Conservation (phyloP, 2,329 filamentous ascomycete species). For the Dactylonectria estremocensis region DNA sequence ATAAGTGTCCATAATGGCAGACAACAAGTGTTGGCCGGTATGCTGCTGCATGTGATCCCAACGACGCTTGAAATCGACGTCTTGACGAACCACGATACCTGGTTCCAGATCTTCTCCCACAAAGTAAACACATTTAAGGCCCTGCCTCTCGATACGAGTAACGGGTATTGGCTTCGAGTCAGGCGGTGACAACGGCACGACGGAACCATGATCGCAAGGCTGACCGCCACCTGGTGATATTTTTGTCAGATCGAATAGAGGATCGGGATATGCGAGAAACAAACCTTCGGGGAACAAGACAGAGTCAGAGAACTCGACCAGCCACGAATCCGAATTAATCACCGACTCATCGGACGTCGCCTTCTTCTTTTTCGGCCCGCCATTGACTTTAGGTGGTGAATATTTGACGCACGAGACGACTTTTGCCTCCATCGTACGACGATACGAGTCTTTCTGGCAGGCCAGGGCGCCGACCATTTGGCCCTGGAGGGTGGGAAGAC, state of each 20-base stretch:
- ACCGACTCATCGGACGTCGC: neutral
- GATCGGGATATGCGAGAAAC: no score
- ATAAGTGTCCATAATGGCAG: constrained; percentile 48
- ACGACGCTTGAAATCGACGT: constrained; percentile 49
- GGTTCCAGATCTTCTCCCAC: constrained; percentile 37
- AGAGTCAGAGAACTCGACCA: constrained; percentile 51
- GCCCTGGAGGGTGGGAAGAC: neutral
- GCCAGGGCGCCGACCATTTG: constrained; percentile 46
- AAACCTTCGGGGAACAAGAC: constrained; percentile 51
- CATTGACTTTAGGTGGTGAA: constrained; percentile 29
- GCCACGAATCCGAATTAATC: constrained; percentile 42
- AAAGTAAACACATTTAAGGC: constrained; percentile 46
- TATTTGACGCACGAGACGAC: constrained; percentile 49
- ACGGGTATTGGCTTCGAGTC: constrained; percentile 38
- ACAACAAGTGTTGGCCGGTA: constrained; percentile 52
- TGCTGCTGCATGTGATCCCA: constrained; percentile 56
- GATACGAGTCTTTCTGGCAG: constrained; percentile 50
- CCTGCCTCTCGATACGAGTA: constrained; percentile 47
- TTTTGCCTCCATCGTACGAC: constrained; percentile 42
- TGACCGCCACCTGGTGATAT: constrained; percentile 48
- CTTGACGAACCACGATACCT: constrained; percentile 44
- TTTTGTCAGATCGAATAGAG: neutral
- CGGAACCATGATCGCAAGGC: constrained; percentile 50
- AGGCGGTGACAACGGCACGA: constrained; percentile 31
- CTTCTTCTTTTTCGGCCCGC: constrained; percentile 40